These are phyloP conservation scores for Oenanthe javanica DNA, from an alignment of 140 eudicot species.

Conservation along the genomic window DNA sequence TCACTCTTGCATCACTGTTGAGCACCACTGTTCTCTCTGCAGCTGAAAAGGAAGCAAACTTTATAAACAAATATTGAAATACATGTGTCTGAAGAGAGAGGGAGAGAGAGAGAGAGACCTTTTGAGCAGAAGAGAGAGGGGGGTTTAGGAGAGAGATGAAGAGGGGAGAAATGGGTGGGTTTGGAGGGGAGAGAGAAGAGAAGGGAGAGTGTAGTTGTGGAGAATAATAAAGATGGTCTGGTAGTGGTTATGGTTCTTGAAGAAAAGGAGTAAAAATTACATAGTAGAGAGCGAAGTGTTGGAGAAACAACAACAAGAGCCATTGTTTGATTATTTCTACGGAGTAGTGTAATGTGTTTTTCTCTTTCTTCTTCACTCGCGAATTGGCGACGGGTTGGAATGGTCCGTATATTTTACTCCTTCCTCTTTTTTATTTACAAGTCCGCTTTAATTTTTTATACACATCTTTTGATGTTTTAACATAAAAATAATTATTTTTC, in stretches of 20 bases:
- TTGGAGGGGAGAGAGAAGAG: slow-evolving; percentile 4
- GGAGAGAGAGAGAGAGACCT: slow-evolving; percentile 8
- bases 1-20: slow-evolving; percentile 53
- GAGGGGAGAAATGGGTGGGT: not conserved
- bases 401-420: too few relatives aligned
- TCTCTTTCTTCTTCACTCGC: too few relatives aligned
- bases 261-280: not conserved
- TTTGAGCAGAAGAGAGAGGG: slow-evolving; percentile 3
- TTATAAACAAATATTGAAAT: not conserved
- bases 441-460: too few relatives aligned
- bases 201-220: slow-evolving; percentile 7
- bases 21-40: slow-evolving; percentile 44
- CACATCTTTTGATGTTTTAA: too few relatives aligned
- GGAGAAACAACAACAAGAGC: not conserved
- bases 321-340: too few relatives aligned
- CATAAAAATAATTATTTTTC: too few relatives aligned
- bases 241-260: not conserved
- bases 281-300: not conserved
- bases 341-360: not conserved
- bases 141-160: slow-evolving; percentile 1
- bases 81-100: not conserved
- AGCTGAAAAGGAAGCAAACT: not conserved
- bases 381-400: too few relatives aligned
- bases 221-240: not conserved
- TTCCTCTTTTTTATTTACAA: too few relatives aligned